Base-by-base conservation (phyloP, 2,329 filamentous ascomycete genomes). In the Fusarium kyushuense region DNA sequence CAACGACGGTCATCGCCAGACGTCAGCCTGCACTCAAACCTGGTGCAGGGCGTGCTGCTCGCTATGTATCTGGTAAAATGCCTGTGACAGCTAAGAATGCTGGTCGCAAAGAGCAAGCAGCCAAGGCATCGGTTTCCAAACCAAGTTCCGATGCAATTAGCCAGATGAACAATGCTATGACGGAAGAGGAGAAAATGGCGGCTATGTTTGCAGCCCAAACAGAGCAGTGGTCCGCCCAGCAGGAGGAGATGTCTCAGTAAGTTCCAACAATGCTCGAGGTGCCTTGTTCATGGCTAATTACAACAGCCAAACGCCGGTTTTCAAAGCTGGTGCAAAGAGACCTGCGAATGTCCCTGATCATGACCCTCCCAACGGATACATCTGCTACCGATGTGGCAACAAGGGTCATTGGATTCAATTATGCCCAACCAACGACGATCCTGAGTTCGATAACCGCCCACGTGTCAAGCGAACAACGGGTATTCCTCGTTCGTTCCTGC, bases 351-450 rank as follows among this genome's bases (percentile, higher is more conserved):
- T 97, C 29, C 96, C 96, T 6, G 94, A 97, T 73, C 94, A 97
- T 76, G 93, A 96, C 45, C 94, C 96, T 4, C 96, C 96, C 2
- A 91, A 92, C 54, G 94, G 94, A 54, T 99, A 99, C 79, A 91
- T 97, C 65, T 99, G 96, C 81, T 97, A 97, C 78, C 91, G 96
- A 49, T 99, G 96, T 80, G 92, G 94, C 65, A 92, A 97, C 79
- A 97, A 97, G 82, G 96, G 94, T n/a, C 96, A 99, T 79, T 99
- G 95, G 95, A 99, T 99, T 67, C 95, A 98, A 81, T 88, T 93
- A 53, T 99, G 96, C 76, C 96, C 96, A 9, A 99, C 95, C n/a
- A 99, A 99, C 78, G 93, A 97, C 78, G 94, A 99, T 71, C 95
- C 96, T 5, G 94, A 94, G 64, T 98, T 94, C 79, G 96, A 99